These are phyloP conservation scores for Glycine tomentella DNA, from an alignment of 306 rosid genomes.

Conservation along the genomic window DNA sequence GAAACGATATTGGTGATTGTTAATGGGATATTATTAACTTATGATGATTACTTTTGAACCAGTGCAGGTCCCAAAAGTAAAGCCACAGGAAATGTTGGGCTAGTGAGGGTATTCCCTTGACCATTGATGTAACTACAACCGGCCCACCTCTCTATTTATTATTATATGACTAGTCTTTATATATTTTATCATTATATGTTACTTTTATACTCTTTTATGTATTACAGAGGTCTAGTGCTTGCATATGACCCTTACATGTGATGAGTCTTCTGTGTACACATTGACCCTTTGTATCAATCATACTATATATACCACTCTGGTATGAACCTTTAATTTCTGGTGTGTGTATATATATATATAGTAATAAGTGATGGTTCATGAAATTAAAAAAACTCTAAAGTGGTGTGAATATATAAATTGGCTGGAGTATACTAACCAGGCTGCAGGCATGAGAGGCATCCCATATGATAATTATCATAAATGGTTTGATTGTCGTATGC, in stretches of 20 bases:
- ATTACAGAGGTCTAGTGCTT: constrained; percentile 3
- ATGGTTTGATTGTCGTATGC: background rate
- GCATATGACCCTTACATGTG: constrained; percentile 6
- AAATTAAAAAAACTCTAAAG: background rate
- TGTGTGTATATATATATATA: too few species aligned
- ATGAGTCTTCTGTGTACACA: background rate
- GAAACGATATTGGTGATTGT: constrained; percentile 41
- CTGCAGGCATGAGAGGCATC: constrained; percentile 18
- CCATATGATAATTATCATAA: background rate
- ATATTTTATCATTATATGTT: too few species aligned
- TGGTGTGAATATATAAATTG: background rate
- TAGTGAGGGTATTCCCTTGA: constrained; percentile 49
- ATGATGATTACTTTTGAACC: constrained; percentile 52
- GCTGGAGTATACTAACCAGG: background rate
- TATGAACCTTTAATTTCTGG: background rate
- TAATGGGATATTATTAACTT: constrained; percentile 45
- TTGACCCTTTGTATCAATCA: background rate
- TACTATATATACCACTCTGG: background rate
- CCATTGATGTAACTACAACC: constrained; percentile 44
- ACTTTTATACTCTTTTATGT: background rate
- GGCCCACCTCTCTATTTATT: constrained; percentile 35
- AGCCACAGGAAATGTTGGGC: constrained; percentile 42
- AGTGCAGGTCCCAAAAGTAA: constrained; percentile 38
- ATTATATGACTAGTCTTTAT: background rate
- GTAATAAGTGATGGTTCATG: background rate